phyloP scores from a whole-genome alignment of 768 basidiomycete species.

The Phylloporus sp. region DNA sequence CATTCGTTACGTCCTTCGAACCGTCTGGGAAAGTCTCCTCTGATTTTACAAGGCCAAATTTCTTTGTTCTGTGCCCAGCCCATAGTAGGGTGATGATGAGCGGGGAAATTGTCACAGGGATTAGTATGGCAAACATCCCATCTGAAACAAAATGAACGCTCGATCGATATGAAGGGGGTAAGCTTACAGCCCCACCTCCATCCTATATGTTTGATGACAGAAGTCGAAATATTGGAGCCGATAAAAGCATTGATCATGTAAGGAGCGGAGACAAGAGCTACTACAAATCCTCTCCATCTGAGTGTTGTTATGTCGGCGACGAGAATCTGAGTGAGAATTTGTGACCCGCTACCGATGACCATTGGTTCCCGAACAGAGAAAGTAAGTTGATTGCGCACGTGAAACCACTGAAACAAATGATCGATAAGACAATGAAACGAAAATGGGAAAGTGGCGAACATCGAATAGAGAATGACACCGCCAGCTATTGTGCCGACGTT shows the following conservation, averaged over 20 bases:
- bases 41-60: constrained; percentile 29
- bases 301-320: constrained; percentile 61
- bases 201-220: constrained; percentile 40
- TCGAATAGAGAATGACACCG: constrained; percentile 55
- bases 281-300: constrained; percentile 53
- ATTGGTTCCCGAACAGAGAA: background rate
- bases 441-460: constrained; percentile 34
- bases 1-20: background rate
- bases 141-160: constrained; percentile 31
- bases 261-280: constrained; percentile 43
- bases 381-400: constrained; percentile 37
- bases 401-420: constrained; percentile 50
- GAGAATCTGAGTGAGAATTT: constrained; percentile 60
- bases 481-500: constrained; percentile 44
- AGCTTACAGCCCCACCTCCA: constrained; percentile 72
- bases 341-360: constrained; percentile 42
- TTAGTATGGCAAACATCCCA: constrained; percentile 55
- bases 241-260: constrained; percentile 64
- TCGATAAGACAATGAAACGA: constrained; percentile 12
- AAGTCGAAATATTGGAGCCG: constrained; percentile 53
- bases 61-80: constrained; percentile 48
- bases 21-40: no score
- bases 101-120: constrained; percentile 47
- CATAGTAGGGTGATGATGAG: constrained; percentile 53
- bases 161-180: background rate